Evolutionary conservation across 169 alveolate genomes (phyloP).

Genomic region (Plasmodium knowlesi): DNA sequence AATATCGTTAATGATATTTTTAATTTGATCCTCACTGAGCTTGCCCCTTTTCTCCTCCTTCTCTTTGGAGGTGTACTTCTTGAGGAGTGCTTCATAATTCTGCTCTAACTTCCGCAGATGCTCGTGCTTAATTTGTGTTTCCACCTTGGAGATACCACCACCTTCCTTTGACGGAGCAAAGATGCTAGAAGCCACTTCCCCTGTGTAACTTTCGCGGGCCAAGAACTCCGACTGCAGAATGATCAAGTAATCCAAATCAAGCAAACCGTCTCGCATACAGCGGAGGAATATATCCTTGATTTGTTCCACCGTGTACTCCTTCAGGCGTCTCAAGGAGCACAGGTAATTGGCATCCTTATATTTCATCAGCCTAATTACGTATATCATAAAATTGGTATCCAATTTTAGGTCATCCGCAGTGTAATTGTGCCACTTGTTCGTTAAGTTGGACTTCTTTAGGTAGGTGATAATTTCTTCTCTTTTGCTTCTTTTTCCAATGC

Average conservation of each 20-base stretch:
- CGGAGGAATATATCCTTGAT: constrained; percentile 31
- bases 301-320: not conserved
- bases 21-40: constrained; percentile 10
- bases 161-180: not conserved
- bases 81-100: constrained; percentile 16
- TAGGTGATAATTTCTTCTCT: constrained; percentile 38
- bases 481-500: constrained; percentile 65
- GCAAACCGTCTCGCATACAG: constrained; percentile 31
- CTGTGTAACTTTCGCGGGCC: not conserved
- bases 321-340: constrained; percentile 55
- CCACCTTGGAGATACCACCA: not conserved
- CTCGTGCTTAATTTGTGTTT: not conserved
- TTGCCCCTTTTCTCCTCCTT: not conserved
- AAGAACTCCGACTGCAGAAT: constrained; percentile 20
- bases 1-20: constrained; percentile 27
- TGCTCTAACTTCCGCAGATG: constrained; percentile 22
- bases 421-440: constrained; percentile 22
- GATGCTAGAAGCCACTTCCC: not conserved
- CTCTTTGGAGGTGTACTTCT: not conserved
- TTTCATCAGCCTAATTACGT: constrained; percentile 36
- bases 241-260: constrained; percentile 16
- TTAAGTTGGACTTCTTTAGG: constrained; percentile 25
- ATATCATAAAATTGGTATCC: constrained; percentile 46
- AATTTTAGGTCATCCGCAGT: not conserved
- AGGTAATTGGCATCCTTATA: constrained; percentile 37